These are phyloP conservation scores for Botryotinia calthae DNA, from an alignment of 2,329 filamentous ascomycete species.

Conservation along the genomic window DNA sequence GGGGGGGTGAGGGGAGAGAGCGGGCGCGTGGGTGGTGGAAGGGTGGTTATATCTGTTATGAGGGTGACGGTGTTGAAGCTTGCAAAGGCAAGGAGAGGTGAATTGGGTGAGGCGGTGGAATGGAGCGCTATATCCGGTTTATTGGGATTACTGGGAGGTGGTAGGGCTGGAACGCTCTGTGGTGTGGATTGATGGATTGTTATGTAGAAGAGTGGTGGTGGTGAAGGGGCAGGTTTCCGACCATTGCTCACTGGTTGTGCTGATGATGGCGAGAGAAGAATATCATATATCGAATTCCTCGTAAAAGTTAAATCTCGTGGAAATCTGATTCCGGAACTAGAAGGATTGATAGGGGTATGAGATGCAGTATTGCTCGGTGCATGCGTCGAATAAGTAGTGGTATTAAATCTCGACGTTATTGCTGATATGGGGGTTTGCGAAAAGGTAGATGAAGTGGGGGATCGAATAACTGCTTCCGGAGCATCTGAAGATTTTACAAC, in stretches of 20 bases:
- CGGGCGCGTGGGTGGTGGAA: slow-evolving; percentile 25
- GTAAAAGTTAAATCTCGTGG: slow-evolving; percentile 34
- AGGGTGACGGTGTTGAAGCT: slow-evolving; percentile 31
- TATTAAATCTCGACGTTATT: slow-evolving; percentile 20
- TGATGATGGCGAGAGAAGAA: slow-evolving; percentile 31
- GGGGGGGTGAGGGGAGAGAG: no score
- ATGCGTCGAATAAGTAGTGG: background rate
- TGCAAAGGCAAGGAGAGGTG: slow-evolving; percentile 30
- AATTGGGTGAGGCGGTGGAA: slow-evolving; percentile 28
- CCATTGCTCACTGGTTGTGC: slow-evolving; percentile 28
- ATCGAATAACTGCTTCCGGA: slow-evolving; percentile 17
- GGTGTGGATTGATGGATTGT: slow-evolving; percentile 24
- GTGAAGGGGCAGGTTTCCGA: slow-evolving; percentile 29
- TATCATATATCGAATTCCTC: slow-evolving; percentile 26
- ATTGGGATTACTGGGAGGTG: background rate
- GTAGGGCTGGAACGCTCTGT: background rate
- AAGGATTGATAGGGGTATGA: slow-evolving; percentile 14
- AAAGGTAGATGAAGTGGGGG: background rate
- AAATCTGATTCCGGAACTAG: slow-evolving; percentile 27
- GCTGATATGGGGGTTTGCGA: slow-evolving; percentile 15
- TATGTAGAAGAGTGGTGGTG: slow-evolving; percentile 34
- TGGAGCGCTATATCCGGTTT: slow-evolving; percentile 34
- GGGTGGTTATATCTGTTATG: slow-evolving; percentile 33
- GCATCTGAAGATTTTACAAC: slow-evolving; percentile 12
- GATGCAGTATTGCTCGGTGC: slow-evolving; percentile 6